A percentile compares a stretch with the other conserved stretches of the same genome.
Evolutionary conservation across 2,329 filamentous ascomycete genomes (phyloP).

Genomic region (Penicillium expansum): DNA sequence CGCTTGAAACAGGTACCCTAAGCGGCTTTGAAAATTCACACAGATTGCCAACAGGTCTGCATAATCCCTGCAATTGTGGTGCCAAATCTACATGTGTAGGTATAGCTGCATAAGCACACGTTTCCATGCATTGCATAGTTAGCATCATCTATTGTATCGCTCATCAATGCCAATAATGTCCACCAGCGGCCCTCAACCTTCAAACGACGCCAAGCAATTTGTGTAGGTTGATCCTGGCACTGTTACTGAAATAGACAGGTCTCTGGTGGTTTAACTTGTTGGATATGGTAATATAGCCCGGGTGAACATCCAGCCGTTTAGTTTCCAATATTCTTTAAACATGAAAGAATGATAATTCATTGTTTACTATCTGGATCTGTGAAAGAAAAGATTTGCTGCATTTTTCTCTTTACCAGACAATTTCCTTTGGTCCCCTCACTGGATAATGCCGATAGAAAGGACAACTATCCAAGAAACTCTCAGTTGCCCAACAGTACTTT

Average conservation of each 20-base stretch:
- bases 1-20: neutral
- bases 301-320: neutral
- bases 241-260: neutral
- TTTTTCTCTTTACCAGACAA: neutral
- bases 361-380: neutral
- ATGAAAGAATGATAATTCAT: neutral
- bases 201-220: neutral
- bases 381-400: neutral
- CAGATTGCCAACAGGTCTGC: neutral
- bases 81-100: neutral
- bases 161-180: neutral
- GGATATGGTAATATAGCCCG: neutral
- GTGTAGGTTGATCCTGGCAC: neutral
- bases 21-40: too few species aligned
- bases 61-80: neutral
- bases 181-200: neutral
- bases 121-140: neutral
- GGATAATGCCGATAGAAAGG: neutral
- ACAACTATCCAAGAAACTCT: neutral
- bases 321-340: neutral
- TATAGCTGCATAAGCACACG: neutral
- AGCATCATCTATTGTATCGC: too few species aligned
- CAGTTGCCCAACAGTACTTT: neutral
- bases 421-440: neutral
- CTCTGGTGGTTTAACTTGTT: too few species aligned